Conservation (phyloP, 495 filamentous ascomycete species). For the Xylaria telfairii region DNA sequence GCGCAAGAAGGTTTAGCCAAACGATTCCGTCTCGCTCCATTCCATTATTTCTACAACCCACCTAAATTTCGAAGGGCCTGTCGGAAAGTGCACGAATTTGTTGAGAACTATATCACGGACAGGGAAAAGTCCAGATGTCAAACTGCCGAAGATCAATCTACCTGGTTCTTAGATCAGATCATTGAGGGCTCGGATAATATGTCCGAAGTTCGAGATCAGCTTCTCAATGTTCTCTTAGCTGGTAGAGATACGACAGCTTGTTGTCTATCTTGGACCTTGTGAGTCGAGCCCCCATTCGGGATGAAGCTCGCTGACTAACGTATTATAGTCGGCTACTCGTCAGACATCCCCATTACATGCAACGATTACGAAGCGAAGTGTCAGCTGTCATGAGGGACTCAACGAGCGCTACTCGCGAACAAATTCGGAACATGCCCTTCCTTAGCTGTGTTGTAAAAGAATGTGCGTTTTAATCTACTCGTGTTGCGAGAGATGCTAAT, state of each 20-base stretch:
- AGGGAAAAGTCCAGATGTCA: slow-evolving; percentile 17
- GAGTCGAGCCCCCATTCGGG: neutral
- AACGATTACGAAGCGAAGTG: neutral
- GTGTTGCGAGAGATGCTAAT: neutral
- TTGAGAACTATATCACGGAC: slow-evolving; percentile 44
- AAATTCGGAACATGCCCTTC: slow-evolving; percentile 48
- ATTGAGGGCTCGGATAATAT: neutral
- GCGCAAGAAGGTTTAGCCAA: slow-evolving; percentile 48
- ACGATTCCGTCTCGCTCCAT: slow-evolving; percentile 46
- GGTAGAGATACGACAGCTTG: slow-evolving; percentile 37
- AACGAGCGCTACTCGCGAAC: slow-evolving; percentile 38
- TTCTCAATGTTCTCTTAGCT: slow-evolving; percentile 37
- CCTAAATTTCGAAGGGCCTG: slow-evolving; percentile 46
- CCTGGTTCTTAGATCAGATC: slow-evolving; percentile 9
- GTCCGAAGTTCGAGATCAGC: slow-evolving; percentile 31
- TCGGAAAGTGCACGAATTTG: slow-evolving; percentile 46
- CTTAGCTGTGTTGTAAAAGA: slow-evolving; percentile 53
- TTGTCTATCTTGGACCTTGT: slow-evolving; percentile 44
- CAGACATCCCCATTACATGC: neutral
- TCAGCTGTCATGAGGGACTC: slow-evolving; percentile 27
- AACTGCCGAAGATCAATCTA: neutral
- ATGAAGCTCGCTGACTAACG: neutral
- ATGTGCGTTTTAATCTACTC: slow-evolving; percentile 29
- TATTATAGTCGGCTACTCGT: neutral
- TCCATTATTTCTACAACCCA: slow-evolving; percentile 46